phyloP scores from a whole-genome alignment of 2,329 filamentous ascomycete genomes.

The Verticillium isaacii region DNA sequence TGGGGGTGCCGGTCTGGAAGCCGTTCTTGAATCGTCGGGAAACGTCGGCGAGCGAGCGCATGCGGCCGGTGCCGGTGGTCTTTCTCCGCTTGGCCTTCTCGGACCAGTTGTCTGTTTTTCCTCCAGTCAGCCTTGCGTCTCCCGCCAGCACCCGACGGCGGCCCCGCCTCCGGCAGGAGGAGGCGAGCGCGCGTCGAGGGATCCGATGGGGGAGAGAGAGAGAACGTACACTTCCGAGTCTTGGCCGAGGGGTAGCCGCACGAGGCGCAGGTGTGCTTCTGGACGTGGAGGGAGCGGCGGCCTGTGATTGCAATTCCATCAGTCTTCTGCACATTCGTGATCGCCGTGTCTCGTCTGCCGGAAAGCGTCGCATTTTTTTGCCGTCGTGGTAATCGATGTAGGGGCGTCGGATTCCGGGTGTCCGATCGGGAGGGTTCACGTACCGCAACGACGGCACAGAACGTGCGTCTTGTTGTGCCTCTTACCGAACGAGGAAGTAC shows the following conservation, averaged over 20 bases:
- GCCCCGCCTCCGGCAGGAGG: background rate
- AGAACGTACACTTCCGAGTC: conserved; percentile 92
- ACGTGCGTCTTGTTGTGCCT: conserved; percentile 98
- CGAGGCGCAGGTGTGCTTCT: conserved; percentile 94
- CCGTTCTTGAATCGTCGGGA: conserved; percentile 95
- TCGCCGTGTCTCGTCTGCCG: background rate
- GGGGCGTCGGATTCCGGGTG: background rate
- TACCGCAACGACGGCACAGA: conserved; percentile 97
- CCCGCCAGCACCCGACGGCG: background rate
- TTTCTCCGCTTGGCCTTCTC: conserved; percentile 99
- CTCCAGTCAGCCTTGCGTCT: background rate
- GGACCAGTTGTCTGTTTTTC: conserved; percentile 85
- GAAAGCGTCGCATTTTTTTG: background rate
- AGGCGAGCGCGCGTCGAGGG: background rate
- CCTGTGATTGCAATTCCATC: conserved; percentile 44
- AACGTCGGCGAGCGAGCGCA: conserved; percentile 90
- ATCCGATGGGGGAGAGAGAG: background rate
- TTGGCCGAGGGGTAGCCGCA: conserved; percentile 98
- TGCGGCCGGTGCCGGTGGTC: conserved; percentile 95
- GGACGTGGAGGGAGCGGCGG: conserved; percentile 96
- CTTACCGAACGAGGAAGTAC: conserved; percentile 54
- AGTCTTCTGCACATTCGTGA: background rate
- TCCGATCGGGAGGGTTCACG: conserved; percentile 40
- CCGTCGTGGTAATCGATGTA: background rate
- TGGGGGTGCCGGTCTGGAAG: conserved; percentile 87